Conservation (phyloP, 192 early-diverging fungal species). For the Irineochytrium annulatum region DNA sequence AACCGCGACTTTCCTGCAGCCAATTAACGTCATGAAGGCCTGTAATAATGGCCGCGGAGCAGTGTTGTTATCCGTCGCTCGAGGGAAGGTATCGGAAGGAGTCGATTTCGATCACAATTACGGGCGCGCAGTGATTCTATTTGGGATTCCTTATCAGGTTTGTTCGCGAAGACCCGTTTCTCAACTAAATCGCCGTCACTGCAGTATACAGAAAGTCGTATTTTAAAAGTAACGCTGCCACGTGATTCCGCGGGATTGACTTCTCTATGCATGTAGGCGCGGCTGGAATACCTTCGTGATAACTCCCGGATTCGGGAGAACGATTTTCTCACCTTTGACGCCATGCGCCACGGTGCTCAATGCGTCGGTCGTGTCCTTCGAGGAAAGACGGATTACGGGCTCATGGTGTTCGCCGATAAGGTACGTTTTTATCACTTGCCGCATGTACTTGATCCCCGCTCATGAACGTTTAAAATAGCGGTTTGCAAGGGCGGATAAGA, state of each 20-base stretch:
- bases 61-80: conserved; percentile 92
- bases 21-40: conserved; percentile 40
- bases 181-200: neutral
- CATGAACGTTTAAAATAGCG: conserved; percentile 56
- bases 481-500: conserved; percentile 91
- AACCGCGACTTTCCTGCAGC: neutral
- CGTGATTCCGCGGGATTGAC: neutral
- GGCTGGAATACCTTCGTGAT: conserved; percentile 92
- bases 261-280: conserved; percentile 52
- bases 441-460: neutral
- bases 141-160: conserved; percentile 97
- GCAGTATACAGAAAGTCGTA: conserved; percentile 88
- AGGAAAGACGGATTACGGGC: conserved; percentile 97
- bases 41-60: conserved; percentile 99
- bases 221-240: conserved; percentile 63
- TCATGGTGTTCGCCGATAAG: conserved; percentile 99
- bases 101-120: conserved; percentile 99
- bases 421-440: conserved; percentile 28
- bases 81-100: conserved; percentile 98
- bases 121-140: conserved; percentile 97
- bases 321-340: conserved; percentile 99
- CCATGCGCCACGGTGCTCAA: conserved; percentile 97
- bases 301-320: conserved; percentile 93
- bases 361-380: conserved; percentile 96
- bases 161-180: neutral